Base-by-base conservation (phyloP, 306 rosid species). In the Hylodesmum podocarpum region DNA sequence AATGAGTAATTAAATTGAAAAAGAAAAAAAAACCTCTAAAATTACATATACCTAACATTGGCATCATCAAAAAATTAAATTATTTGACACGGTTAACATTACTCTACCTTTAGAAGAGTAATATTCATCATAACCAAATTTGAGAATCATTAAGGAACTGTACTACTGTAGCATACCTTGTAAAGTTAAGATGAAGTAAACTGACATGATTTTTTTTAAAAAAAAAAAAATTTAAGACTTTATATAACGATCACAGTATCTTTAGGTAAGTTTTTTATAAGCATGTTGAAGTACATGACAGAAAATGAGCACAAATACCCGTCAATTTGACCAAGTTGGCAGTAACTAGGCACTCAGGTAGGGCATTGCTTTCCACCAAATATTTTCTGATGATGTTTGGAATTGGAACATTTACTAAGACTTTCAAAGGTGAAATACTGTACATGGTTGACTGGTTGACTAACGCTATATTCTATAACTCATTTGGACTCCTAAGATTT, bases 271-370 rank as follows among this genome's bases (percentile, higher is more conserved):
- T 41, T 8, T 21, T 28, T 55, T 18, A 19, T 21, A 43, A 43
- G 24, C 41, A 57, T 14, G 41, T 5, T 24, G 34, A 18, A 54
- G 16, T 19, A 44, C 10, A n/a, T 33, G 4, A 53, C 44, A 55
- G 50, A 29, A 46, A 24, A 2, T 34, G 43, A 33, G 66, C 47
- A 15, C 8, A 16, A 59, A 31, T 31, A n/a, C 25, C 43, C 43
- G 41, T 61, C 67, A 61, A 43, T 61, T 61, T 31, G 67, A 61
- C 67, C 67, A 33, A 61, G 44, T n/a, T 58, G 39, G 15, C 22
- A 58, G 40, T n/a, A 58, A 58, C 40, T n/a, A n/a, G n/a, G n/a
- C n/a, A n/a, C n/a, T n/a, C 5, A 58, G 64, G 40, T 14, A 29
- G 22, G 39, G 22, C 40, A 29, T 58, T 12, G 63, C n/a, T 13